Base-by-base conservation (phyloP, 148 eudicot species). In the Fagopyrum homotropicum region DNA sequence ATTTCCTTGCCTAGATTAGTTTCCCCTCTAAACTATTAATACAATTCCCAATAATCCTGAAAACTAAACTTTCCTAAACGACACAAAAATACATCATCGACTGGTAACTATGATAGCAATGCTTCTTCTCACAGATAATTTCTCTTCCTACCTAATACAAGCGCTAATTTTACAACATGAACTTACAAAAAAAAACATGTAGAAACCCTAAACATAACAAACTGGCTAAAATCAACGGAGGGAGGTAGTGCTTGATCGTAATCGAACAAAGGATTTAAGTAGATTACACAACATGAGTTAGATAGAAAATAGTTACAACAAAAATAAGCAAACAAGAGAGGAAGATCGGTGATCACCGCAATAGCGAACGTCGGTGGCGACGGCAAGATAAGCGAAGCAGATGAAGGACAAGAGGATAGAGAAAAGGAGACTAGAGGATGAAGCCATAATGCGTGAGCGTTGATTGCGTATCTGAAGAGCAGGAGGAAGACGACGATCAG, bases 321-420 rank as follows among this genome's bases (percentile, higher is more conserved):
- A 0, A 16, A 22, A 7, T 12, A 9, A 40, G 7, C 4, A 56
- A 66, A 35, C 15, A 30, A 46, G 48, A 59, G 68, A 14, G 10
- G 35, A 76, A 44, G 10, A 29, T 35, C 45, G 4, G 29, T 5
- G 72, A 78, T 60, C 73, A 90, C 94, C 82, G 80, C 94, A 90
- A 79, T 86, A 88, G 17, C 73, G 82, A 69, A 90, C 73, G 11
- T 80, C 75, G 52, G 77, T 80, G 81, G 91, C 83, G 35, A 74
- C 69, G 80, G 75, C 47, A 22, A 63, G n/a, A 64, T 78, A 73
- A 60, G 72, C 77, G n/a, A 84, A 68, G 79, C 84, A 73, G 47
- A 82, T 80, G 15, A 81, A 54, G n/a, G 80, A 78, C 66, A 81
- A 76, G 35, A 90, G 30, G 50, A 85, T 75, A 63, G 76, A 45